phyloP scores from a whole-genome alignment of 169 alveolate genomes.

The Plasmodium inui region DNA sequence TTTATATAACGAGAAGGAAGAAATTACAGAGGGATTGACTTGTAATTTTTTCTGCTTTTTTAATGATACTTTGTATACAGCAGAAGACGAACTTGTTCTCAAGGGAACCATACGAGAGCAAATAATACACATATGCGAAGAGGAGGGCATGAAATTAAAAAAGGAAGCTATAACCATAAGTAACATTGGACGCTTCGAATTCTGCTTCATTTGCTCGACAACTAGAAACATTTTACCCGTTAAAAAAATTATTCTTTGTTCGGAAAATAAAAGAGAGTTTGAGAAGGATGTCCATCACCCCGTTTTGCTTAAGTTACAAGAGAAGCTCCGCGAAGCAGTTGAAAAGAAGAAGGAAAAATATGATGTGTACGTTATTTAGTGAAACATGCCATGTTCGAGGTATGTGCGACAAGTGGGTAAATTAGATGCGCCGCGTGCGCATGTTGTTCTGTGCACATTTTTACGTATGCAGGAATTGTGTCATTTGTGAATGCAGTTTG shows the following conservation, averaged over 20 bases:
- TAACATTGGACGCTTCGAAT: constrained; percentile 57
- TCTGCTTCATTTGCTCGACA: constrained; percentile 72
- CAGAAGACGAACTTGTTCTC: constrained; percentile 49
- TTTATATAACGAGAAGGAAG: constrained; percentile 44
- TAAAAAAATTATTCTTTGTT: constrained; percentile 43
- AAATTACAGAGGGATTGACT: constrained; percentile 73
- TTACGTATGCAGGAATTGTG: neutral
- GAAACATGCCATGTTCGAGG: neutral
- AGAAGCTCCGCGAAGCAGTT: constrained; percentile 26
- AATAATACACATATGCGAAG: constrained; percentile 50
- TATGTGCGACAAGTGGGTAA: neutral
- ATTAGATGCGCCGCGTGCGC: neutral
- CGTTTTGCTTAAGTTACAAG: constrained; percentile 31
- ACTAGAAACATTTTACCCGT: constrained; percentile 66
- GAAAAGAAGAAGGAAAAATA: constrained; percentile 70
- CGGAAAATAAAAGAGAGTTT: constrained; percentile 26
- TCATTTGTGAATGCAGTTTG: neutral
- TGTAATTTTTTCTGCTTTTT: constrained; percentile 64
- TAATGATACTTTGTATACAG: constrained; percentile 43
- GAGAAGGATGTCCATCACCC: constrained; percentile 65
- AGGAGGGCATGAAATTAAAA: constrained; percentile 23
- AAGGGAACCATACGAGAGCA: constrained; percentile 65
- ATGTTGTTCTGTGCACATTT: constrained; percentile 5
- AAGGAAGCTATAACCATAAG: constrained; percentile 24
- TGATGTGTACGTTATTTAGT: neutral